Conservation (phyloP, 495 filamentous ascomycete genomes). For the Lasiosphaeria ovina region DNA sequence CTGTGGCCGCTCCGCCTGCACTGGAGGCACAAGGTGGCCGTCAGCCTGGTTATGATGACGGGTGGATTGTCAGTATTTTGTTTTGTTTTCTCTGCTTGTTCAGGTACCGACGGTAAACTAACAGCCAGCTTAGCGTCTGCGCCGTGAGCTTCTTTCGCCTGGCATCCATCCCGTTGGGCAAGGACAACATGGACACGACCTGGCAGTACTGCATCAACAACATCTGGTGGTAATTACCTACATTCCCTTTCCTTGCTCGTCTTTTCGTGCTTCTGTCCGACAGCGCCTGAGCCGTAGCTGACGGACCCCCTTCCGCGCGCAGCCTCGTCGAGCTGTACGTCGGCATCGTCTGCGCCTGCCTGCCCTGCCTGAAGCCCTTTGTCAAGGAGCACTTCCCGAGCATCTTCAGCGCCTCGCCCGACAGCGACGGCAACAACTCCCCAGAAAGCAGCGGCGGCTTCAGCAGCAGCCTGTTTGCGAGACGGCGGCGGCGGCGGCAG, state of each 20-base stretch:
- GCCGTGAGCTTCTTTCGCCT: constrained; percentile 26
- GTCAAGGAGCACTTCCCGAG: constrained; percentile 14
- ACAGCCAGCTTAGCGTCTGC: constrained; percentile 13
- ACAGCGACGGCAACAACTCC: too few relatives aligned
- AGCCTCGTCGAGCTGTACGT: constrained; percentile 27
- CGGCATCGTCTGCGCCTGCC: constrained; percentile 26
- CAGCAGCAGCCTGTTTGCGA: too few relatives aligned
- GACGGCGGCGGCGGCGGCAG: too few relatives aligned
- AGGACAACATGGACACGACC: constrained; percentile 17
- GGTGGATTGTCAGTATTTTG: constrained; percentile 29
- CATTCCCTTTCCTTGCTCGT: neutral
- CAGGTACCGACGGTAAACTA: neutral
- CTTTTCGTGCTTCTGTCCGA: neutral
- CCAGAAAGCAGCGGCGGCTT: too few relatives aligned
- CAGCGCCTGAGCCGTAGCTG: neutral
- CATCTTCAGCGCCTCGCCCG: constrained; percentile 2
- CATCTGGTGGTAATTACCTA: constrained; percentile 28
- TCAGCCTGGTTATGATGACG: constrained; percentile 26
- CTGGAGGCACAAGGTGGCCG: constrained; percentile 20
- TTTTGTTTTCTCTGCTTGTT: neutral
- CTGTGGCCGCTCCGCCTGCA: constrained; percentile 15
- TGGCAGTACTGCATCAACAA: constrained; percentile 24
- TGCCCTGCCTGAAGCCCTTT: constrained; percentile 23
- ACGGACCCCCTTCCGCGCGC: neutral
- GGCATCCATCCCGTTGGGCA: constrained; percentile 13